phyloP scores from a whole-genome alignment of 2,329 filamentous ascomycete genomes.

The Phialophora chinensis region DNA sequence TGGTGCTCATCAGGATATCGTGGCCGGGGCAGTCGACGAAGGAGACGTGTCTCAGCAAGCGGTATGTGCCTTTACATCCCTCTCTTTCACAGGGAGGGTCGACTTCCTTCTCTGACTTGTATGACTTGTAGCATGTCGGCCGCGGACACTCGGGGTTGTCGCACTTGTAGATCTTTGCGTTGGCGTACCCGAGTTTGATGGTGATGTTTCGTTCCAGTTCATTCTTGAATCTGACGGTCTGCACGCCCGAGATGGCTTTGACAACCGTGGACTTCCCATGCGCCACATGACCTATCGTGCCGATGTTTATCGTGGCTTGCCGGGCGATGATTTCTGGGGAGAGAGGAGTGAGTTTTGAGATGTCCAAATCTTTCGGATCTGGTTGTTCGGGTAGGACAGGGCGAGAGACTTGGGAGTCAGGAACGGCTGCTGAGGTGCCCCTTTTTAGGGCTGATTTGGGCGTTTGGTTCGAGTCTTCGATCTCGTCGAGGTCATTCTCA shows the following conservation, averaged over 20 bases:
- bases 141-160: conserved; percentile 89
- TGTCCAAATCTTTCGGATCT: conserved; percentile 85
- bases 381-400: conserved; percentile 85
- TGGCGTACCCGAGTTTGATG: conserved; percentile 99
- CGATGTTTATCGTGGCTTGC: conserved; percentile 98
- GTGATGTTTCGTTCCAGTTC: conserved; percentile 99
- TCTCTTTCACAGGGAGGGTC: conserved; percentile 95
- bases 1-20: conserved; percentile 99
- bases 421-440: conserved; percentile 55
- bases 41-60: conserved; percentile 89
- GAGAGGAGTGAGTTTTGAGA: conserved; percentile 78
- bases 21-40: conserved; percentile 99
- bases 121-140: conserved; percentile 94
- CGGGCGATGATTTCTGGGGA: conserved; percentile 96
- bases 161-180: conserved; percentile 99
- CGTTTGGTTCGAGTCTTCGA: conserved; percentile 66
- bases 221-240: conserved; percentile 99
- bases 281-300: conserved; percentile 97
- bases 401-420: conserved; percentile 62
- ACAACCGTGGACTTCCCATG: conserved; percentile 99
- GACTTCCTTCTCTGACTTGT: conserved; percentile 98
- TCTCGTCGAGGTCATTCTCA: conserved; percentile 60
- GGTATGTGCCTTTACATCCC: conserved; percentile 85
- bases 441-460: conserved; percentile 90
- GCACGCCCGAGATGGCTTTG: conserved; percentile 97